phyloP scores from a whole-genome alignment of 2,329 filamentous ascomycete species.

The Byssoonygena ceratinophila region DNA sequence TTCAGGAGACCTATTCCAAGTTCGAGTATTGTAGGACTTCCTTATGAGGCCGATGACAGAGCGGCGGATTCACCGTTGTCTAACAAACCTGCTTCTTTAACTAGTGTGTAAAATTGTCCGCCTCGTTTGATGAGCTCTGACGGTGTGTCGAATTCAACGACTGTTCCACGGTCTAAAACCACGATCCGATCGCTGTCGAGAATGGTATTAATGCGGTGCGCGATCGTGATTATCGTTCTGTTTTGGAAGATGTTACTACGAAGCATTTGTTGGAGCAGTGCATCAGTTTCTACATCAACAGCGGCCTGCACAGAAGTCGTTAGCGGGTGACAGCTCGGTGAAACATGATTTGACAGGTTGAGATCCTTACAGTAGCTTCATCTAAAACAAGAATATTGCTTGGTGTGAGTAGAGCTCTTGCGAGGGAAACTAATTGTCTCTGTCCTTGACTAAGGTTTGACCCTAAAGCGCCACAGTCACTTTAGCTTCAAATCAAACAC shows the following conservation, averaged over 20 bases:
- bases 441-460: slow-evolving; percentile 94
- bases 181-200: slow-evolving; percentile 80
- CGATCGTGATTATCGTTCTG: slow-evolving; percentile 95
- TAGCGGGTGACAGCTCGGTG: no score
- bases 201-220: slow-evolving; percentile 96
- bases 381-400: slow-evolving; percentile 96
- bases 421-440: slow-evolving; percentile 84
- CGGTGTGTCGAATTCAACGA: slow-evolving; percentile 87
- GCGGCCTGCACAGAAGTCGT: slow-evolving; percentile 41
- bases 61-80: slow-evolving; percentile 31
- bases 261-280: slow-evolving; percentile 53
- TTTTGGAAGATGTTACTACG: slow-evolving; percentile 65
- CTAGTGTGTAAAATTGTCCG: slow-evolving; percentile 78
- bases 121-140: slow-evolving; percentile 61
- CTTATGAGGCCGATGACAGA: slow-evolving; percentile 8
- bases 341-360: no score
- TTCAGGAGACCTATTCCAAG: neutral
- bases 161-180: slow-evolving; percentile 79
- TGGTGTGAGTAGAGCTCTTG: slow-evolving; percentile 83
- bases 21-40: no score
- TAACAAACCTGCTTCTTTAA: slow-evolving; percentile 76
- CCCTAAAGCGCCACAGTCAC: slow-evolving; percentile 42
- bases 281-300: slow-evolving; percentile 60
- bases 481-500: neutral
- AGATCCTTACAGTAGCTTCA: slow-evolving; percentile 81